Percentiles rank a stretch among this genome's conserved stretches.
Conservation (phyloP, 148 eudicot genomes). For the Fagopyrum esculentum region DNA sequence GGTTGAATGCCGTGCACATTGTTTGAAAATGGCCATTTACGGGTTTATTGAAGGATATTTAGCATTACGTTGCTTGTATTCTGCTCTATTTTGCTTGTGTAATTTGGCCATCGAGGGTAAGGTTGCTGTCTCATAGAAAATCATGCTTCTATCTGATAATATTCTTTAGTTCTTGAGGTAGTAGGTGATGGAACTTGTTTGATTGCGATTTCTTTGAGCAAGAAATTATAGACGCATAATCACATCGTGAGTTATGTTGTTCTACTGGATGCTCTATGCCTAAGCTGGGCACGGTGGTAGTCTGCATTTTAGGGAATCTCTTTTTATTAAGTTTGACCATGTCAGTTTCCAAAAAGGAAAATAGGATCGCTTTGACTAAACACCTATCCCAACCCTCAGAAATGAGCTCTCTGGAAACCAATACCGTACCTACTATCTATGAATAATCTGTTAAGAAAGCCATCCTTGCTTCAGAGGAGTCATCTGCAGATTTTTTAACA, state of each 20-base stretch:
- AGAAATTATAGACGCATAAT: background rate
- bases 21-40: background rate
- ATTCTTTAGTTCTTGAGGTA: background rate
- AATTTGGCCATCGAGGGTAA: background rate
- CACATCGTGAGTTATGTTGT: background rate
- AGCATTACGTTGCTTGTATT: background rate
- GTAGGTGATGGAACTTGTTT: background rate
- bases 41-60: background rate
- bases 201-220: background rate
- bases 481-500: too few relatives aligned
- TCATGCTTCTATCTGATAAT: background rate
- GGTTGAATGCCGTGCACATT: background rate
- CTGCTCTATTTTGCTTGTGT: background rate
- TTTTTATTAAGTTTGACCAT: background rate
- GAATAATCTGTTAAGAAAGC: background rate
- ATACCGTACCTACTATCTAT: background rate
- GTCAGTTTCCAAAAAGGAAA: background rate
- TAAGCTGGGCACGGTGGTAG: background rate
- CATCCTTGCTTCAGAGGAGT: too few relatives aligned
- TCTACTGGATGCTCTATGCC: background rate
- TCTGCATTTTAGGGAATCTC: background rate
- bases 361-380: background rate
- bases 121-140: background rate
- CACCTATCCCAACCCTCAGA: background rate
- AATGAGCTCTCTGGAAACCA: background rate